phyloP scores from a whole-genome alignment of 768 basidiomycete genomes.

The Tricholoma sp. region DNA sequence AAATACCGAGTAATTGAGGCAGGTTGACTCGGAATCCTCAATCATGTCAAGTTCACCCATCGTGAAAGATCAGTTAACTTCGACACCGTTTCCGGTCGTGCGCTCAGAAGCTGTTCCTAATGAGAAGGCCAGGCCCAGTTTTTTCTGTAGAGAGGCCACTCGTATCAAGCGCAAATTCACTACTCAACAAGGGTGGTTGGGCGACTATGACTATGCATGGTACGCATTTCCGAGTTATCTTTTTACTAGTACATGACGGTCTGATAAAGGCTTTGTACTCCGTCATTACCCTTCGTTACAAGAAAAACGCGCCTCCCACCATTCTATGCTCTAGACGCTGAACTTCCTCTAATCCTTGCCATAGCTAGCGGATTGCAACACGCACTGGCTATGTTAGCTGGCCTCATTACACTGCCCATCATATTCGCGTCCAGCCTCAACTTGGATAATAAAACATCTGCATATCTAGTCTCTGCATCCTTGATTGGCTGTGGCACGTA shows the following conservation, averaged over 20 bases:
- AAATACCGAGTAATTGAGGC: not conserved
- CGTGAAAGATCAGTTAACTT: slow-evolving; percentile 10
- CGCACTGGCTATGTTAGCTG: slow-evolving; percentile 78
- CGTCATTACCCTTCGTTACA: slow-evolving; percentile 54
- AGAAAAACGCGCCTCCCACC: slow-evolving; percentile 45
- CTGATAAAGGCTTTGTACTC: slow-evolving; percentile 52
- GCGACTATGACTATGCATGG: slow-evolving; percentile 76
- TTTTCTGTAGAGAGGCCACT: not conserved
- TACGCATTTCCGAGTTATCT: slow-evolving; percentile 12
- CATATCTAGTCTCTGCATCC: slow-evolving; percentile 79
- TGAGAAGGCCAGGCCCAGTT: not conserved
- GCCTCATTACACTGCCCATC: slow-evolving; percentile 79
- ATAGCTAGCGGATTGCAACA: slow-evolving; percentile 72
- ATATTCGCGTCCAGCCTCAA: slow-evolving; percentile 64
- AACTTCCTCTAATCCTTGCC: slow-evolving; percentile 69
- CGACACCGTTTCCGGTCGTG: slow-evolving; percentile 9
- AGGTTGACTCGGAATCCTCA: not conserved
- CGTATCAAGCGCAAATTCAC: slow-evolving; percentile 29
- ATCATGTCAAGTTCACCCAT: not conserved
- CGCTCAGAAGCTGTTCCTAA: not conserved
- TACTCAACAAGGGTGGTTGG: slow-evolving; percentile 69
- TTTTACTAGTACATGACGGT: not conserved
- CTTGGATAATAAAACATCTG: slow-evolving; percentile 50
- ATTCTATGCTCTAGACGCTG: slow-evolving; percentile 70
- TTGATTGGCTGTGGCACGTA: slow-evolving; percentile 70